Conservation (phyloP, 768 basidiomycete genomes). For the Lentinula sp. region DNA sequence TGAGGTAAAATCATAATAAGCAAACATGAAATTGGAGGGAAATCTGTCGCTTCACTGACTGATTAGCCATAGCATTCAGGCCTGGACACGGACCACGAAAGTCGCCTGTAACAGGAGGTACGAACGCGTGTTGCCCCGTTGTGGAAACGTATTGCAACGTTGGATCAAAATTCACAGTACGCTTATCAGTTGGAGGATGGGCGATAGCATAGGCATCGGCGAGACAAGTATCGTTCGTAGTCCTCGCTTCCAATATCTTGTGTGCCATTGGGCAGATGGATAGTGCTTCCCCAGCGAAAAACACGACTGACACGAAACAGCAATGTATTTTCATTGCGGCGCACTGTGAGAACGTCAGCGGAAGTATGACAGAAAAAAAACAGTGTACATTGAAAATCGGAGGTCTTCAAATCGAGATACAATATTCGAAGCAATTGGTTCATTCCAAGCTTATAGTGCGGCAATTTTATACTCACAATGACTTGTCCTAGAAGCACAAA, state of each 20-base stretch:
- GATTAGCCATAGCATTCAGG: constrained; percentile 24
- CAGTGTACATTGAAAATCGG: too few species aligned
- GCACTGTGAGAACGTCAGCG: too few species aligned
- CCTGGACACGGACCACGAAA: constrained; percentile 19
- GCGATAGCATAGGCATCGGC: neutral
- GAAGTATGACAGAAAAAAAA: too few species aligned
- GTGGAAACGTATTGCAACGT: neutral
- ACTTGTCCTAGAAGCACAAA: too few species aligned
- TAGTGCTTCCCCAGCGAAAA: neutral
- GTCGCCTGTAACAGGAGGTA: neutral
- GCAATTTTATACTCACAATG: too few species aligned
- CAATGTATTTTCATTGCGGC: neutral
- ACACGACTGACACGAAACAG: neutral
- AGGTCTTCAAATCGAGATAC: too few species aligned
- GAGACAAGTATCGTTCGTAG: neutral
- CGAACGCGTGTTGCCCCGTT: neutral
- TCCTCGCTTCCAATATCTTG: neutral
- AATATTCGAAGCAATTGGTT: too few species aligned
- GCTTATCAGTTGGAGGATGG: neutral
- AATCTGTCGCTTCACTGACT: neutral
- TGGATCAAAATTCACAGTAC: neutral
- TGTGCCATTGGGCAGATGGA: neutral
- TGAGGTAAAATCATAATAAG: neutral
- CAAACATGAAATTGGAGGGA: neutral
- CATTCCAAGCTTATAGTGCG: too few species aligned